These are phyloP conservation scores for Cryptococcus wingfieldii DNA, from an alignment of 1,284 basidiomycete species.

Conservation along the genomic window DNA sequence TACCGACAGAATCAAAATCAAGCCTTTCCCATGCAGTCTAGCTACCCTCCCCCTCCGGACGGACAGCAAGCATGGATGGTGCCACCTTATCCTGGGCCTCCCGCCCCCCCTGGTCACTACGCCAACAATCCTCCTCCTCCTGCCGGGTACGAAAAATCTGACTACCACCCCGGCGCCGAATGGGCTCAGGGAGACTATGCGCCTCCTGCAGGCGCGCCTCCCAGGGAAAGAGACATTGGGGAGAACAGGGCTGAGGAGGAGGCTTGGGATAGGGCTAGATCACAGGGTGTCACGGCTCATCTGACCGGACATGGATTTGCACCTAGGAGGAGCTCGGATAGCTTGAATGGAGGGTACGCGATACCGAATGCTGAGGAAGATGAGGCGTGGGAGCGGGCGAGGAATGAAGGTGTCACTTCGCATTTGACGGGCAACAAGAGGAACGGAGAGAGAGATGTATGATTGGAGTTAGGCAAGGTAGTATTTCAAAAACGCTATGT, in stretches of 20 bases:
- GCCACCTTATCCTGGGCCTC: constrained; percentile 45
- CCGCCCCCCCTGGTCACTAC: constrained; percentile 13
- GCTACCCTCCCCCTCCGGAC: constrained; percentile 14
- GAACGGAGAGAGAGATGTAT: not conserved
- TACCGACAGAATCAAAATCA: constrained; percentile 9
- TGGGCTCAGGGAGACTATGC: constrained; percentile 30
- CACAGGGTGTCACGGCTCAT: constrained; percentile 37
- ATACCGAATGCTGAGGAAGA: constrained; percentile 40
- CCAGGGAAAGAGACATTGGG: constrained; percentile 1
- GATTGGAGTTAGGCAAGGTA: not conserved
- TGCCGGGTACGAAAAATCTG: constrained; percentile 26
- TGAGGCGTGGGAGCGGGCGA: constrained; percentile 40
- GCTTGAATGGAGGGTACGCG: constrained; percentile 17
- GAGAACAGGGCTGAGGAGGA: constrained; percentile 36
- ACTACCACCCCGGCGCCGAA: constrained; percentile 33
- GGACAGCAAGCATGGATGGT: constrained; percentile 39
- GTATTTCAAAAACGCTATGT: no score
- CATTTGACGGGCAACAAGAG: constrained; percentile 32
- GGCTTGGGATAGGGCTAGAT: constrained; percentile 36
- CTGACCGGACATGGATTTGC: constrained; percentile 31
- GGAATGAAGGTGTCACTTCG: constrained; percentile 35
- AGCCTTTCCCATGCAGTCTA: constrained; percentile 24
- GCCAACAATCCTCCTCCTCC: constrained; percentile 12
- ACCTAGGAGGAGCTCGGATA: constrained; percentile 4
- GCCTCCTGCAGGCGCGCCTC: constrained; percentile 24